A percentile compares a stretch with the other conserved stretches of the same genome.
phyloP scores from a whole-genome alignment of 208 protist genomes.

The Leishmania major region DNA sequence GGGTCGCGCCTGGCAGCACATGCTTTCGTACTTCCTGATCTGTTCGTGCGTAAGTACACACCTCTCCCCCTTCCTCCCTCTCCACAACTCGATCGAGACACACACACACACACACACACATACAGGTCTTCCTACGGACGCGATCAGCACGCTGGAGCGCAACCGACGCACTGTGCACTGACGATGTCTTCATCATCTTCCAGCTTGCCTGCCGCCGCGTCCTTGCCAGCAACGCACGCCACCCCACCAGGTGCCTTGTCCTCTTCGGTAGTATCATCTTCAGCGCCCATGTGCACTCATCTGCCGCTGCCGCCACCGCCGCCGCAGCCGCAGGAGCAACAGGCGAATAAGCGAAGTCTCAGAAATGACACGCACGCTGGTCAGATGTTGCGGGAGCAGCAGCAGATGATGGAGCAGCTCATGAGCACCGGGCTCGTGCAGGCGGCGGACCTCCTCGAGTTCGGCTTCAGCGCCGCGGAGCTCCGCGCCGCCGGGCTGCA shows the following conservation, averaged over 20 bases:
- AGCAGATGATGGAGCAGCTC: constrained; percentile 39
- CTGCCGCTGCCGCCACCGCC: neutral
- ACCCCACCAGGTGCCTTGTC: neutral
- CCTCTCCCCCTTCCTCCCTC: neutral
- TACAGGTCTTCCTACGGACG: neutral
- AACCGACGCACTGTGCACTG: neutral
- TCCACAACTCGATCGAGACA: neutral
- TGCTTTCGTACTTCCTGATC: neutral
- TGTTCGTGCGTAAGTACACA: too few relatives aligned
- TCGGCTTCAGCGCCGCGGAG: constrained; percentile 41
- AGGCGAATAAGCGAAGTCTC: neutral
- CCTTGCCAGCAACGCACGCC: neutral
- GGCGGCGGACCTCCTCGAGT: constrained; percentile 26
- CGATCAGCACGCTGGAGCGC: neutral
- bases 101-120: neutral
- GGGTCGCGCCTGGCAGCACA: too few relatives aligned
- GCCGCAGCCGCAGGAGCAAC: neutral
- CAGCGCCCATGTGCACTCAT: neutral
- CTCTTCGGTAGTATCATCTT: neutral
- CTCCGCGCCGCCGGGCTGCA: constrained; percentile 14
- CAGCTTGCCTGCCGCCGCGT: neutral
- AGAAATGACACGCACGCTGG: neutral
- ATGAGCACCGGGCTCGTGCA: constrained; percentile 32
- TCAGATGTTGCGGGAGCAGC: constrained; percentile 21
- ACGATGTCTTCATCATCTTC: neutral